Evolutionary conservation across 1,139 yeast genomes (phyloP).

Genomic region (Candida glucosophila): DNA sequence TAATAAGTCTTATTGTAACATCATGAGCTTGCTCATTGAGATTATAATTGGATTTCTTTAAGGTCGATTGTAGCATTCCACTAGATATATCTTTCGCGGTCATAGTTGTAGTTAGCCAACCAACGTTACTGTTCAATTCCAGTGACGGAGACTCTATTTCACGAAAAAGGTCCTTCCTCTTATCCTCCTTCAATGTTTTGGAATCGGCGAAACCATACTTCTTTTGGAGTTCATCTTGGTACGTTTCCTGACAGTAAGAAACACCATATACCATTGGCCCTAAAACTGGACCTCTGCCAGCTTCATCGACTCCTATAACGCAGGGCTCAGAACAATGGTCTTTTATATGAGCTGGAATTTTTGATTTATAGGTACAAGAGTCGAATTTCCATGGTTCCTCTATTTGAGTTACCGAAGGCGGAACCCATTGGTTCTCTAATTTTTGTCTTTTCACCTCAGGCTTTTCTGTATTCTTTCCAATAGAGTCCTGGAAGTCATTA

Average conservation of each 20-base stretch:
- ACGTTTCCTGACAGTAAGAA: slow-evolving; percentile 60
- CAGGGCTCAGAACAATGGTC: slow-evolving; percentile 15
- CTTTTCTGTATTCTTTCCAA: no score
- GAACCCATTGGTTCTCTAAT: slow-evolving; percentile 15
- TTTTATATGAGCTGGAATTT: slow-evolving; percentile 16
- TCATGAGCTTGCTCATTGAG: slow-evolving; percentile 95
- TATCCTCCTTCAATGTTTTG: slow-evolving; percentile 69
- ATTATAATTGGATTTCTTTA: slow-evolving; percentile 56
- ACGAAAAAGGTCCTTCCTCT: slow-evolving; percentile 54
- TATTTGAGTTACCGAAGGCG: slow-evolving; percentile 23
- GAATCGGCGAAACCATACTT: slow-evolving; percentile 87
- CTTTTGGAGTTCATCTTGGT: slow-evolving; percentile 37
- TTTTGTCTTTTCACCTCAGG: slow-evolving; percentile 1
- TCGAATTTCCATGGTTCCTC: slow-evolving; percentile 17
- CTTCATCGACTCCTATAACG: slow-evolving; percentile 90
- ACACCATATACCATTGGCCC: slow-evolving; percentile 97
- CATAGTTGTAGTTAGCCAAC: slow-evolving; percentile 83
- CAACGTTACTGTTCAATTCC: slow-evolving; percentile 52
- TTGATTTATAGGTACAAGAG: slow-evolving; percentile 28
- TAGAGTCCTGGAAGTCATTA: no score
- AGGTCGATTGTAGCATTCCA: slow-evolving; percentile 67
- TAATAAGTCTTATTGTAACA: slow-evolving; percentile 74
- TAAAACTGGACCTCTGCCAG: slow-evolving; percentile 95
- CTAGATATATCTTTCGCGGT: slow-evolving; percentile 81
- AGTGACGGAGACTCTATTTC: slow-evolving; percentile 41